Base-by-base conservation (phyloP, 75 land plant species). In the Selaginella tamariscina region DNA sequence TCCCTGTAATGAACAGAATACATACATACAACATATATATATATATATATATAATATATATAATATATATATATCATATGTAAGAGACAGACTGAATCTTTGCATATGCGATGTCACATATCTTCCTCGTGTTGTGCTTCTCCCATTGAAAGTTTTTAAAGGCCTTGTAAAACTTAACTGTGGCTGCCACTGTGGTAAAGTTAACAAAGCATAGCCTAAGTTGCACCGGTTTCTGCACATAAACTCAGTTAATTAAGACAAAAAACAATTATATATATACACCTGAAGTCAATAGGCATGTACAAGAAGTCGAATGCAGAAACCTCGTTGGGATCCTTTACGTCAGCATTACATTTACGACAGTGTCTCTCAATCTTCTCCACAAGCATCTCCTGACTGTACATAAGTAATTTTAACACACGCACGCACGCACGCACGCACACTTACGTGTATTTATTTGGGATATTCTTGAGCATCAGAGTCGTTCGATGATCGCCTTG, bases 211-310 rank as follows among this genome's bases (percentile, higher is more conserved):
- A 68, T 95, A 95, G 15, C 99, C 99, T 69, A 95, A 79, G 67
- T 95, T 95, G 77, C 99, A 95, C 67, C 89, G 83, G 83, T 95
- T 95, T 65, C 98, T 94, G 49, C 11, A 15, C 5, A 39, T 39
- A 39, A 15, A 39, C 49, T 15, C 11, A 5, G 49, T 39, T 5
- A 5, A 39, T 39, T n/a, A n/a, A 39, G 49, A 5, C 5, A 39
- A 39, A 39, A 15, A 39, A 39, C 49, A 39, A 5, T 39, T 15
- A 15, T 5, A 5, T 5, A 39, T 39, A 70, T 70, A 73, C 69
- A 94, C 99, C 85, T 91, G 89, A 90, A 90, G 73, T 95, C 99
- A 67, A 95, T 95, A 31, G 99, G 99, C 31, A 95, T 86, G 30
- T 95, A 95, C 8, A 91, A 85, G 32, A 95, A 95, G 31, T 95